Conservation (phyloP, 2,329 filamentous ascomycete genomes). For the Fusarium domesticum region DNA sequence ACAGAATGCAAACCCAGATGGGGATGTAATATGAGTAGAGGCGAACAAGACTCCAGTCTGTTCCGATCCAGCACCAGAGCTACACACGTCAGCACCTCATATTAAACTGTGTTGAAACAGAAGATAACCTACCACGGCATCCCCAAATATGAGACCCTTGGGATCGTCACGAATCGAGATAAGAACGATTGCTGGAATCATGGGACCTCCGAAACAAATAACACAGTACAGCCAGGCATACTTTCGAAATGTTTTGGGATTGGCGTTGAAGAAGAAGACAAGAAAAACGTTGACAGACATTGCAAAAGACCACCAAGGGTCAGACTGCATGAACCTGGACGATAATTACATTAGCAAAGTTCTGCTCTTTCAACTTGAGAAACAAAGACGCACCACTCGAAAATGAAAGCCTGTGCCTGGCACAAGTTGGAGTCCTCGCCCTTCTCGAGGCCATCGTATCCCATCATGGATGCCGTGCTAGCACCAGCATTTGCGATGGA, state of each 20-base stretch:
- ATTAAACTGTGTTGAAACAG: rapidly evolving
- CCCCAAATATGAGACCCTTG: constrained; percentile 48
- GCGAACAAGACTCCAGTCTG: constrained; percentile 52
- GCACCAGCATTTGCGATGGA: constrained; percentile 48
- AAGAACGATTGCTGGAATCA: constrained; percentile 63
- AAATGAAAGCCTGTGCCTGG: constrained; percentile 56
- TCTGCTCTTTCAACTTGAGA: no score
- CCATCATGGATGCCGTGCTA: constrained; percentile 66
- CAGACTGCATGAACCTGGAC: constrained; percentile 70
- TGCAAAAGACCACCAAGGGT: constrained; percentile 73
- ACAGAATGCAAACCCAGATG: constrained; percentile 56
- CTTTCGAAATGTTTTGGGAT: constrained; percentile 61
- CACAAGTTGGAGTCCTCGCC: constrained; percentile 58
- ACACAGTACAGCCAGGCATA: constrained; percentile 68
- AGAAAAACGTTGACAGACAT: constrained; percentile 82
- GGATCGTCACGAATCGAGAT: constrained; percentile 51
- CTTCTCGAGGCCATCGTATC: constrained; percentile 58
- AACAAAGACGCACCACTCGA: constrained; percentile 55
- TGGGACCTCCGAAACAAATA: constrained; percentile 67
- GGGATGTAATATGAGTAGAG: constrained; percentile 60
- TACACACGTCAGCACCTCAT: constrained; percentile 34
- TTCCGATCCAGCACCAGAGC: constrained; percentile 61
- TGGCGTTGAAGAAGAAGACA: constrained; percentile 56
- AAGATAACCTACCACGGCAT: constrained; percentile 48
- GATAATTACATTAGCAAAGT: constrained; percentile 3